Conservation (phyloP, 2,329 filamentous ascomycete genomes). For the Aureobasidium sp. region DNA sequence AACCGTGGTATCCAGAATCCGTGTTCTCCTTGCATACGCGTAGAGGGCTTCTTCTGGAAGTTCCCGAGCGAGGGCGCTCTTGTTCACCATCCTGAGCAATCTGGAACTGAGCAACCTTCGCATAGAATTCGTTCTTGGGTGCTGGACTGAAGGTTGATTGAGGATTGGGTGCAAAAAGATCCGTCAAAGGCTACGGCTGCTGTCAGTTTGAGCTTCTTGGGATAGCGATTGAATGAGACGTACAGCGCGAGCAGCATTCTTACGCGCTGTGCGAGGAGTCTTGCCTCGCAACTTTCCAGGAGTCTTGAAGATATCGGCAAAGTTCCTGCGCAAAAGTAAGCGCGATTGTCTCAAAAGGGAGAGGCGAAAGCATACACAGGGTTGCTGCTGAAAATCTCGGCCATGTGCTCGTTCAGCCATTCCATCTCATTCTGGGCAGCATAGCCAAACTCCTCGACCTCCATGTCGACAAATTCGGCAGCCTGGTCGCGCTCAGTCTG, state of each 20-base stretch:
- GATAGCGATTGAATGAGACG: constrained; percentile 36
- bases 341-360: neutral
- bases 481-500: constrained; percentile 74
- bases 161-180: constrained; percentile 40
- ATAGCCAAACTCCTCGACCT: constrained; percentile 88
- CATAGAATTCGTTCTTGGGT: constrained; percentile 42
- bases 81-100: constrained; percentile 49
- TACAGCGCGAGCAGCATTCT: constrained; percentile 59
- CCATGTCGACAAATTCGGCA: constrained; percentile 65
- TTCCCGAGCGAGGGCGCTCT: constrained; percentile 18
- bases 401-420: constrained; percentile 99
- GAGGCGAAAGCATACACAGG: constrained; percentile 58
- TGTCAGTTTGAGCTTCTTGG: constrained; percentile 44
- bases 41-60: constrained; percentile 28
- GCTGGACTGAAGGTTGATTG: constrained; percentile 27
- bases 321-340: constrained; percentile 56
- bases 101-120: constrained; percentile 52
- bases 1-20: constrained; percentile 69
- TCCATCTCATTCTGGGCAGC: constrained; percentile 90
- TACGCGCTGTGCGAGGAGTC: constrained; percentile 66
- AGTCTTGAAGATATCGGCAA: constrained; percentile 93
- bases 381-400: constrained; percentile 79
- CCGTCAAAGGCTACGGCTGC: constrained; percentile 38
- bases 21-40: constrained; percentile 32
- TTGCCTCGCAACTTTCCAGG: constrained; percentile 76